Conservation (phyloP, 75 land plant species). For the Cryptomeria japonica region DNA sequence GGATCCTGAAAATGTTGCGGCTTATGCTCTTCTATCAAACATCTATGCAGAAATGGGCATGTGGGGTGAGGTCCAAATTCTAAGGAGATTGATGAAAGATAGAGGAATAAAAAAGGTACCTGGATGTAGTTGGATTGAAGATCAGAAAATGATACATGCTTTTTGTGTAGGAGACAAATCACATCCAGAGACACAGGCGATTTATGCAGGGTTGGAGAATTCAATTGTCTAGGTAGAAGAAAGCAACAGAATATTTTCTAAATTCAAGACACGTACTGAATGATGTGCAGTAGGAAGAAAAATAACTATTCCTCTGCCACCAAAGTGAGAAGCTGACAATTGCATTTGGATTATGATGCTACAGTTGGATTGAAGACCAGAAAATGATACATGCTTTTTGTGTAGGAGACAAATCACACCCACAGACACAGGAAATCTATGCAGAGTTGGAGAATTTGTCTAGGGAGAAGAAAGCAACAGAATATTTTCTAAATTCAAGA, state of each 20-base stretch:
- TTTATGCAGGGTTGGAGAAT: constrained; percentile 30
- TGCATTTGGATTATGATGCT: too few relatives aligned
- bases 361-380: too few relatives aligned
- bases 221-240: constrained; percentile 33
- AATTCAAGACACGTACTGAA: constrained; percentile 22
- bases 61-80: constrained; percentile 32
- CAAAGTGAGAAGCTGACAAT: too few relatives aligned
- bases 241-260: constrained; percentile 26
- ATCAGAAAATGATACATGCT: constrained; percentile 33
- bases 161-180: constrained; percentile 42
- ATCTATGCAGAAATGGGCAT: constrained; percentile 43
- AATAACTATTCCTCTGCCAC: constrained; percentile 26
- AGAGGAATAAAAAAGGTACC: constrained; percentile 45
- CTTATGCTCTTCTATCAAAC: constrained; percentile 39
- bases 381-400: too few relatives aligned
- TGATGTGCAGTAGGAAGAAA: constrained; percentile 36
- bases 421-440: too few relatives aligned
- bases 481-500: constrained; percentile 26
- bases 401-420: too few relatives aligned
- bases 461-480: constrained; percentile 30
- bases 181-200: constrained; percentile 32
- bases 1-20: constrained; percentile 20
- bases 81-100: constrained; percentile 38
- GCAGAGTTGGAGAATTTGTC: constrained; percentile 31
- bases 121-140: constrained; percentile 50